phyloP scores from a whole-genome alignment of 768 basidiomycete genomes.

The Hericium coralloides region DNA sequence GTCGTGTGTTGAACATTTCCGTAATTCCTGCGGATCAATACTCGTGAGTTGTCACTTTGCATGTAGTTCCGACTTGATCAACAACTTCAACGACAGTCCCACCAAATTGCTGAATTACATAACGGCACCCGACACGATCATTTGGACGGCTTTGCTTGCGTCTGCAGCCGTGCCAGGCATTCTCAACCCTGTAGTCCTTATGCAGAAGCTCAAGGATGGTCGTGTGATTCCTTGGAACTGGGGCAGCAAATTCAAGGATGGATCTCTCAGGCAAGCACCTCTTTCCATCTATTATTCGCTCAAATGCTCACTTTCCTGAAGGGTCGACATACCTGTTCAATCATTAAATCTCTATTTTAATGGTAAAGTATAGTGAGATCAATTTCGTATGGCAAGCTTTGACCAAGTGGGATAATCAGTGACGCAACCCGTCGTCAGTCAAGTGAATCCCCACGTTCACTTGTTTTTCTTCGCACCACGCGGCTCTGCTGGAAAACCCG shows the following conservation, averaged over 20 bases:
- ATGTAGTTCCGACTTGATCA: background rate
- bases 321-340: slow-evolving; percentile 94
- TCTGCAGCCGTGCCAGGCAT: slow-evolving; percentile 96
- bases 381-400: background rate
- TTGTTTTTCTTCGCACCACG: slow-evolving; percentile 90
- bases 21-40: slow-evolving; percentile 87
- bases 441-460: slow-evolving; percentile 90
- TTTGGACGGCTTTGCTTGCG: slow-evolving; percentile 75
- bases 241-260: slow-evolving; percentile 92
- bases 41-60: slow-evolving; percentile 38
- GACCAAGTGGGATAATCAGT: slow-evolving; percentile 34
- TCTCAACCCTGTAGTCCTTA: slow-evolving; percentile 87
- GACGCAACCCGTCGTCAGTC: slow-evolving; percentile 88
- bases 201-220: slow-evolving; percentile 84
- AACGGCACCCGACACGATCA: slow-evolving; percentile 87
- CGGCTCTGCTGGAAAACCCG: slow-evolving; percentile 86
- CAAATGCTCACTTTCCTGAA: slow-evolving; percentile 16
- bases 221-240: slow-evolving; percentile 86
- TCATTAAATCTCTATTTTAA: slow-evolving; percentile 85
- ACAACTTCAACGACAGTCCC: slow-evolving; percentile 43
- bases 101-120: slow-evolving; percentile 95
- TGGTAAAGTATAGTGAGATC: slow-evolving; percentile 30
- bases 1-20: slow-evolving; percentile 88
- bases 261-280: slow-evolving; percentile 60
- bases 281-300: background rate